Evolutionary conservation across 306 rosid species (phyloP), one percentile per base, ranked within the genome.

Genomic region (Betula pendula): DNA sequence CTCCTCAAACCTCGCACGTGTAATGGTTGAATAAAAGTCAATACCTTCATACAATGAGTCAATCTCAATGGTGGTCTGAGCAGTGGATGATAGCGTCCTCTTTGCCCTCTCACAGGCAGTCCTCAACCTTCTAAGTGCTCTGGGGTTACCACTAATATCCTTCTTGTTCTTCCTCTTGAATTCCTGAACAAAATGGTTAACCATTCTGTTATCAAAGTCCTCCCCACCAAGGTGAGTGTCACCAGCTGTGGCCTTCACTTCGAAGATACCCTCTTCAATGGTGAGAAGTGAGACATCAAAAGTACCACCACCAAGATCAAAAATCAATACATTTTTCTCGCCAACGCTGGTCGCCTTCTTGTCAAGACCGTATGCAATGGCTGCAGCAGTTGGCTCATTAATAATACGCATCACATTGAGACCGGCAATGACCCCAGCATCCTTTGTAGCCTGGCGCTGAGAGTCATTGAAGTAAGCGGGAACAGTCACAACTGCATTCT

Each of bases 141-240:
- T 86, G 1, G 95, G 93, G 70, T 84, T 89, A 14, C 97, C 93
- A 17, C 42, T 85, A 19, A 92, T 92, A 38, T 88, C 94, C 82
- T 86, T 89, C 72, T 89, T 92, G 56, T 87, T 83, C 88, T 91
- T 91, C 80, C 92, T 88, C 89, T 88, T 88, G 55, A 91, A 89
- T 73, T 91, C 97, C 35, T 92, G 95, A 0, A 92, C 97, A 79
- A 89, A 91, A 43, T 91, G 94, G 56, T 85, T 91, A 75, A 91
- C 94, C 92, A 91, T 87, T 67, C 92, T 87, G 24, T 89, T 91
- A 59, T 89, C 92, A 5, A 91, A 89, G 62, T 91, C 94, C 80
- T 91, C 96, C n/a, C 97, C 94, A n/a, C 97, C 97, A 38, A 91
- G 87, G 27, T 92, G 97, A 6, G 94, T 92, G 17, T 92, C 93